phyloP scores from a whole-genome alignment of 139 green algal species.

The Klebsormidium nitens region DNA sequence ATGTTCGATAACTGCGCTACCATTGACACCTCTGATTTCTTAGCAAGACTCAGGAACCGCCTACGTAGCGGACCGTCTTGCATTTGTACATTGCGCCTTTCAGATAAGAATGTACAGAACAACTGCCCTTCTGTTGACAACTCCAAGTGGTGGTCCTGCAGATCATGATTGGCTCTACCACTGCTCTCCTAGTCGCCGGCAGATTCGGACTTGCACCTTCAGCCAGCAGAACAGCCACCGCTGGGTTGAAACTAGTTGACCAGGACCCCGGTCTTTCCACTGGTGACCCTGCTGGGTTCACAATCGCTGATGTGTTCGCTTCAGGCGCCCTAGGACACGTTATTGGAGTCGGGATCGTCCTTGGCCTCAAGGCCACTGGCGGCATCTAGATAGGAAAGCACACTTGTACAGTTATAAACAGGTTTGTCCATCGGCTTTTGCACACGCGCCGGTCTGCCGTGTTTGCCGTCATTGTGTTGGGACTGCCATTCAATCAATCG shows the following conservation, averaged over 20 bases:
- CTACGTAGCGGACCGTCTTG: too few species aligned
- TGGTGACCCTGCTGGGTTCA: conserved; percentile 83
- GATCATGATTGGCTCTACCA: conserved; percentile 86
- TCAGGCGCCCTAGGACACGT: conserved; percentile 69
- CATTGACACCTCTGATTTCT: background rate
- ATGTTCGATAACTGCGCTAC: background rate
- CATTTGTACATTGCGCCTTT: too few species aligned
- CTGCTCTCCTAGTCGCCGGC: conserved; percentile 68
- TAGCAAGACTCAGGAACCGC: too few species aligned
- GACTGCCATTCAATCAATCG: too few species aligned
- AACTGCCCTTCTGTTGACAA: background rate
- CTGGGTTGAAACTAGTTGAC: conserved; percentile 70
- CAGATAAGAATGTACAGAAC: background rate
- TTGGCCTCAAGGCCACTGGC: conserved; percentile 29
- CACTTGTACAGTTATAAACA: too few species aligned
- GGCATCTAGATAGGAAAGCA: conserved; percentile 22
- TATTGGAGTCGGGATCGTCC: conserved; percentile 17
- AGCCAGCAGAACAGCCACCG: conserved; percentile 63
- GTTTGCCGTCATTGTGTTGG: too few species aligned
- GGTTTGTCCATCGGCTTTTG: too few species aligned
- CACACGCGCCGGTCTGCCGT: too few species aligned
- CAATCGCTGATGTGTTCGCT: conserved; percentile 74
- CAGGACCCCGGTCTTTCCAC: conserved; percentile 52
- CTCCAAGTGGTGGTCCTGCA: conserved; percentile 37
- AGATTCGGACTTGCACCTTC: conserved; percentile 87